These are phyloP conservation scores for Cryptococcus sp. DNA, from an alignment of 1,284 basidiomycete genomes.

Conservation along the genomic window DNA sequence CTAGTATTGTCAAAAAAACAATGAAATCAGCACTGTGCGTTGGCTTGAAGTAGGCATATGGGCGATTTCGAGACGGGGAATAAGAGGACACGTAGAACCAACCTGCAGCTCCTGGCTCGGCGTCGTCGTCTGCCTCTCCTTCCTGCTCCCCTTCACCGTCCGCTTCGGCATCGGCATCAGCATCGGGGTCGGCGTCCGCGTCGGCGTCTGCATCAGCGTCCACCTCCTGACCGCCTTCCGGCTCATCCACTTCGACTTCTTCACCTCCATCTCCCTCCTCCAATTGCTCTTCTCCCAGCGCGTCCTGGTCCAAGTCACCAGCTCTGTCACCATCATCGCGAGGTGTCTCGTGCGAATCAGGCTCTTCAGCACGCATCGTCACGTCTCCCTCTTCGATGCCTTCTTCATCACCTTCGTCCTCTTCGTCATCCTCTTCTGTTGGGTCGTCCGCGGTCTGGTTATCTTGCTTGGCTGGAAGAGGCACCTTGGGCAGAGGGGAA, in stretches of 20 bases:
- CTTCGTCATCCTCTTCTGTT: background rate
- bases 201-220: slow-evolving; percentile 7
- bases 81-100: background rate
- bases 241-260: slow-evolving; percentile 3
- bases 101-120: slow-evolving; percentile 19
- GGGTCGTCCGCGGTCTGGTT: background rate
- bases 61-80: background rate
- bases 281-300: background rate
- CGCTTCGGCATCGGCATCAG: slow-evolving; percentile 6
- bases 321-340: background rate
- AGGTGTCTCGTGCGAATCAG: background rate
- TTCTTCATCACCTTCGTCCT: background rate
- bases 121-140: slow-evolving; percentile 5
- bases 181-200: slow-evolving; percentile 7
- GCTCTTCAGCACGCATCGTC: slow-evolving; percentile 15
- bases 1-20: slow-evolving; percentile 1
- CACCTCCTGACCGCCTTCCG: slow-evolving; percentile 6
- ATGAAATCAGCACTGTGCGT: no score
- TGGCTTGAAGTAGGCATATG: no score
- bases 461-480: background rate
- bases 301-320: background rate
- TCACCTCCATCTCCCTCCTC: background rate
- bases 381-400: slow-evolving; percentile 17
- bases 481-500: slow-evolving; percentile 3
- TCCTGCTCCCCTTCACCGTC: slow-evolving; percentile 8